Conservation (phyloP, 208 protist genomes). For the Wallacemonas sp. region DNA sequence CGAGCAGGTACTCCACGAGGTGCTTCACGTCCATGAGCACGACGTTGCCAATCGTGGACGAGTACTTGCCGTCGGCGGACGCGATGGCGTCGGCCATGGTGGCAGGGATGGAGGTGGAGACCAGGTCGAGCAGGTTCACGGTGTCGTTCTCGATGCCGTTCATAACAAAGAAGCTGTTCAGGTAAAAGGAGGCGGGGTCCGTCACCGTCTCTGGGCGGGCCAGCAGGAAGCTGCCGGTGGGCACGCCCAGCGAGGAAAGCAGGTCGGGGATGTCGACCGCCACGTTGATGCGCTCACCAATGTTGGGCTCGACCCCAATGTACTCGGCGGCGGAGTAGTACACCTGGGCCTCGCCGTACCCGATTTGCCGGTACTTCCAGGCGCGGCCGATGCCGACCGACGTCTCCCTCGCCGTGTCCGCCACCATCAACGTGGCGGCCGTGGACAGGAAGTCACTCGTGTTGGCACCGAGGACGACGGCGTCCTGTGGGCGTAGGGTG, state of each 20-base stretch:
- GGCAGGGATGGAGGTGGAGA: conserved; percentile 17
- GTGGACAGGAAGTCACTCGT: conserved; percentile 10
- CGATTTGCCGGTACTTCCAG: conserved; percentile 79
- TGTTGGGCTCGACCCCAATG: conserved; percentile 55
- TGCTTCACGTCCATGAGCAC: conserved; percentile 83
- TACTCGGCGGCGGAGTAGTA: conserved; percentile 62
- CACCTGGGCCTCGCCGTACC: conserved; percentile 84
- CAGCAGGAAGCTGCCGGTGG: conserved; percentile 20
- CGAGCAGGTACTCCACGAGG: conserved; percentile 33
- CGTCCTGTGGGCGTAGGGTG: conserved; percentile 23
- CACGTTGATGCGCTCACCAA: conserved; percentile 65
- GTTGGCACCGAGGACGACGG: not conserved
- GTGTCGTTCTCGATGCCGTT: conserved; percentile 51
- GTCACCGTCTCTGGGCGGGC: conserved; percentile 26
- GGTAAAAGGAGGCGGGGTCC: conserved; percentile 21
- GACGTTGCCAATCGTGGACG: conserved; percentile 88
- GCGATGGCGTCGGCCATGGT: conserved; percentile 79
- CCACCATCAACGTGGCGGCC: conserved; percentile 58
- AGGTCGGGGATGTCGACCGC: conserved; percentile 22
- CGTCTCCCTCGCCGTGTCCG: conserved; percentile 67
- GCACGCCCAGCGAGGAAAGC: not conserved
- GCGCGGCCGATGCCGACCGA: conserved; percentile 77
- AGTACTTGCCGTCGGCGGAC: conserved; percentile 87
- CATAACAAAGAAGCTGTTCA: conserved; percentile 36
- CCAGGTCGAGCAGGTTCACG: conserved; percentile 34